Conservation (phyloP, 768 basidiomycete genomes). For the Pleurotus ostreatus region DNA sequence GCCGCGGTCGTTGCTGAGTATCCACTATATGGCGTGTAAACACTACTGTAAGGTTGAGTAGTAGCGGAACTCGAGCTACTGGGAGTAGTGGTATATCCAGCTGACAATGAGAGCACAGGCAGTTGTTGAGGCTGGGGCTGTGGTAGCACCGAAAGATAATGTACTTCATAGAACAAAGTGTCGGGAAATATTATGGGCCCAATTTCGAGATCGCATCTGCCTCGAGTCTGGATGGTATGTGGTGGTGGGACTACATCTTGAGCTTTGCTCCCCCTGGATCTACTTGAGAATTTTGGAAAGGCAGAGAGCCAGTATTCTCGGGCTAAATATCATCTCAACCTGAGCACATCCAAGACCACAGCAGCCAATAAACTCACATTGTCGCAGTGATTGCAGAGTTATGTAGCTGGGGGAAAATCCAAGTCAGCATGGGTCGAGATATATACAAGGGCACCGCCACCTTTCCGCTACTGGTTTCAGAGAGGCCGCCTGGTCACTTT, state of each 20-base stretch:
- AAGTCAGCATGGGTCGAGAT: too few relatives aligned
- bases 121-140: constrained; percentile 22
- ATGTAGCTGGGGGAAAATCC: constrained; percentile 41
- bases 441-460: constrained; percentile 22
- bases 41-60: neutral
- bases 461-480: constrained; percentile 56
- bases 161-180: constrained; percentile 69
- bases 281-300: constrained; percentile 72
- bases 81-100: constrained; percentile 12
- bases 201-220: constrained; percentile 66
- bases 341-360: too few relatives aligned
- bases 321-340: constrained; percentile 33
- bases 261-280: constrained; percentile 55
- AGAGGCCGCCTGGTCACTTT: constrained; percentile 21
- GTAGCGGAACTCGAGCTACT: constrained; percentile 16
- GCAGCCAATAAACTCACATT: constrained; percentile 42
- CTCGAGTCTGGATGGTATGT: constrained; percentile 61
- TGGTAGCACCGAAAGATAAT: constrained; percentile 39
- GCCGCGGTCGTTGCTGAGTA: constrained; percentile 15
- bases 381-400: constrained; percentile 62
- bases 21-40: neutral
- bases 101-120: neutral
- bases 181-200: constrained; percentile 72
- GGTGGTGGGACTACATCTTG: constrained; percentile 51
- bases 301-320: constrained; percentile 68